Evolutionary conservation across 2,329 filamentous ascomycete genomes (phyloP).

Genomic region (Alternaria alternata): DNA sequence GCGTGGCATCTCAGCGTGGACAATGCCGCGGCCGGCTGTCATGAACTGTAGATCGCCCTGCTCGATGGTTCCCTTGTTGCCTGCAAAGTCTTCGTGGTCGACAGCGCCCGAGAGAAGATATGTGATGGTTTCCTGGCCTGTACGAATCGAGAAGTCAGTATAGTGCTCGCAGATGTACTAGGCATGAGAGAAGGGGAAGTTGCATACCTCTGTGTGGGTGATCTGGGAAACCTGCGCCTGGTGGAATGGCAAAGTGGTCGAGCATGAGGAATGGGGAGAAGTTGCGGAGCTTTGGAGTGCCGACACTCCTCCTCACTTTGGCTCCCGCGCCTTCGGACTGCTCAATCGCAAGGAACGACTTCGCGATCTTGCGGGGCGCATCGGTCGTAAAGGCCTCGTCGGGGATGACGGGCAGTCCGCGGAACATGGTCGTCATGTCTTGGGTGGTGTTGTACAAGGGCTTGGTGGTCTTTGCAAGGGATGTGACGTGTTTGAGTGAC

Average conservation of each 20-base stretch:
- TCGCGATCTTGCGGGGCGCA: constrained; percentile 75
- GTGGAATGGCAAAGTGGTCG: constrained; percentile 81
- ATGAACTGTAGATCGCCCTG: constrained; percentile 96
- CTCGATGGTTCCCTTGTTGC: constrained; percentile 82
- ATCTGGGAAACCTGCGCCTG: constrained; percentile 88
- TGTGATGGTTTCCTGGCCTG: constrained; percentile 80
- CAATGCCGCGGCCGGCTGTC: constrained; percentile 90
- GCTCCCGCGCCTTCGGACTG: constrained; percentile 90
- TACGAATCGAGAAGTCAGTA: background rate
- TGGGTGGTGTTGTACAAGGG: constrained; percentile 34
- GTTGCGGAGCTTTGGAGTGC: constrained; percentile 81
- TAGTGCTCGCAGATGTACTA: background rate
- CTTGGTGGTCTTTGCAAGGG: constrained; percentile 27
- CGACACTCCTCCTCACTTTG: constrained; percentile 84
- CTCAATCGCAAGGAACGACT: constrained; percentile 84
- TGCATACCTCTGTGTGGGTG: constrained; percentile 75
- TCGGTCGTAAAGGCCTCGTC: constrained; percentile 50
- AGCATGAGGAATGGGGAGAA: constrained; percentile 96
- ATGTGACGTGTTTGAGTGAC: constrained; percentile 40
- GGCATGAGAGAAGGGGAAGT: background rate
- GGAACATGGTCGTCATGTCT: constrained; percentile 52
- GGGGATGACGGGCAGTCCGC: constrained; percentile 59
- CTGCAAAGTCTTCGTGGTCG: constrained; percentile 92
- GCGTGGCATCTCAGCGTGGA: constrained; percentile 94
- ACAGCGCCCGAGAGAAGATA: constrained; percentile 87